Conservation (phyloP, 2,329 filamentous ascomycete species). For the Trichoderma arundinaceum region DNA sequence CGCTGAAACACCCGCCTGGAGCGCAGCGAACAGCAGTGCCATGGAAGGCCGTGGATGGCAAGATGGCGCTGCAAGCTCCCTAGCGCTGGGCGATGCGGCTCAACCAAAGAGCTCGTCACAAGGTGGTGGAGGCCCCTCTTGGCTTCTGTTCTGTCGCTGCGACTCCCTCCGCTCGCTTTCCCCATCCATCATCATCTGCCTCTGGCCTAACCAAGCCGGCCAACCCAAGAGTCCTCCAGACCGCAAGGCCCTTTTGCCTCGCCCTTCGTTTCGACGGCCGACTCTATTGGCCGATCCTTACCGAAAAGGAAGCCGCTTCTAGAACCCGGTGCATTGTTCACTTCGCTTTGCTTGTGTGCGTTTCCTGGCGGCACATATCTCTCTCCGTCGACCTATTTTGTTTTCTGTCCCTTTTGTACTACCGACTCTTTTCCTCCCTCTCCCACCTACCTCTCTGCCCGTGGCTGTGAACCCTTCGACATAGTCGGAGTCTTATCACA, state of each 20-base stretch:
- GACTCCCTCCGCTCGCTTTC: not conserved
- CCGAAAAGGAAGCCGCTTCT: slow-evolving; percentile 9
- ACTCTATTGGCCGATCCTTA: slow-evolving; percentile 3
- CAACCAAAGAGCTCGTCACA: slow-evolving; percentile 19
- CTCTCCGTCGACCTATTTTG: not conserved
- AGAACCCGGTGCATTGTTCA: slow-evolving; percentile 3
- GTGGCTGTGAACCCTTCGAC: not conserved
- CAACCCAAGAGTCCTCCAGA: not conserved
- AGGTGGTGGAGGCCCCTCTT: not conserved
- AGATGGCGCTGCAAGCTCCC: not conserved
- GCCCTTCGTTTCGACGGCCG: not conserved
- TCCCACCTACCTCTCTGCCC: not conserved
- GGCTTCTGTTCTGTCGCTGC: not conserved
- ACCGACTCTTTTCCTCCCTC: not conserved
- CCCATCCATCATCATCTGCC: not conserved
- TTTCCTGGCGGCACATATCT: not conserved
- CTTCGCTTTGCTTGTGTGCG: not conserved
- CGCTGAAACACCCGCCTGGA: slow-evolving; percentile 9
- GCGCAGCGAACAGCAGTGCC: not conserved
- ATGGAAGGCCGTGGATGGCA: not conserved
- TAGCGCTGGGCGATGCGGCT: slow-evolving; percentile 24
- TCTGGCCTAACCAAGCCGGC: not conserved
- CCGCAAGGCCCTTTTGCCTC: slow-evolving; percentile 1
- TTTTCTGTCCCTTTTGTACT: not conserved
- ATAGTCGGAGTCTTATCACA: not conserved